A percentile compares a stretch with the other conserved stretches of the same genome.
These are phyloP conservation scores for Hevea brasiliensis DNA, from an alignment of 345 rosid genomes.

Conservation along the genomic window DNA sequence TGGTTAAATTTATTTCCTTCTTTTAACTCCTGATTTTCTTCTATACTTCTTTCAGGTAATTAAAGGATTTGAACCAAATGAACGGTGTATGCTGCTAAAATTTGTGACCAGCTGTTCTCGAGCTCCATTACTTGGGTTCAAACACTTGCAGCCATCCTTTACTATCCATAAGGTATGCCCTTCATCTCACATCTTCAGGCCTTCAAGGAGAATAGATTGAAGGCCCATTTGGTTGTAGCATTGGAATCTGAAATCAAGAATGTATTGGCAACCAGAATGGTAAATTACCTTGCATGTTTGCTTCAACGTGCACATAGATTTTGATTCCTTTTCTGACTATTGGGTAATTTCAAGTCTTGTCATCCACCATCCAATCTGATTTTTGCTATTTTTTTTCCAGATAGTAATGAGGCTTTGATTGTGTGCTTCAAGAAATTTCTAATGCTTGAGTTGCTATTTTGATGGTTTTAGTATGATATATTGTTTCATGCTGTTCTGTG, in stretches of 20 bases:
- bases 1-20: not conserved
- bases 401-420: not conserved
- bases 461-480: not conserved
- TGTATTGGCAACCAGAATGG: too few species aligned
- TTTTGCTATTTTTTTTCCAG: not conserved
- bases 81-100: constrained; percentile 90
- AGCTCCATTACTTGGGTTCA: constrained; percentile 92
- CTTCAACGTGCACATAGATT: not conserved
- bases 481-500: not conserved
- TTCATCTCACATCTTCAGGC: not conserved
- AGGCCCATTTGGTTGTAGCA: not conserved
- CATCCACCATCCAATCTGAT: not conserved
- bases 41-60: constrained; percentile 51
- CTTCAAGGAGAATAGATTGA: not conserved
- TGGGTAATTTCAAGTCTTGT: not conserved
- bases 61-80: constrained; percentile 77
- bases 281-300: not conserved
- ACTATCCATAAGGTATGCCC: constrained; percentile 79
- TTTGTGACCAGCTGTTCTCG: constrained; percentile 98
- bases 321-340: not conserved
- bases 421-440: not conserved
- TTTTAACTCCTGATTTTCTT: not conserved
- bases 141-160: constrained; percentile 88
- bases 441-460: not conserved
- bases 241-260: not conserved